Percentiles rank a stretch among this genome's conserved stretches.
Conservation (phyloP, 768 basidiomycete genomes). For the Pleurotus tuber-regium region DNA sequence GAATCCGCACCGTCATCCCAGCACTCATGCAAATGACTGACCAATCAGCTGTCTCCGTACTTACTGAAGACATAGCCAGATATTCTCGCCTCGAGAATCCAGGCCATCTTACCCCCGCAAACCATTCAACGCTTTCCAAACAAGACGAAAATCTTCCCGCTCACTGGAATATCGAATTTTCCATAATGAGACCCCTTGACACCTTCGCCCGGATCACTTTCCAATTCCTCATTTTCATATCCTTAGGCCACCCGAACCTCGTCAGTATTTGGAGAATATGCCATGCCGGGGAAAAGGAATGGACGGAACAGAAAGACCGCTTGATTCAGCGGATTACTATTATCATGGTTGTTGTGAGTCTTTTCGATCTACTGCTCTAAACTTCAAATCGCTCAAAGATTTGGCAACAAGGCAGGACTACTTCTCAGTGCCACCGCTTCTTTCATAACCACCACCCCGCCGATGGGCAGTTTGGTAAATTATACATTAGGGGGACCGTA, state of each 20-base stretch:
- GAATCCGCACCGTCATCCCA: too few relatives aligned
- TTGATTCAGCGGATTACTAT: not conserved
- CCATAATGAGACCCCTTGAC: not conserved
- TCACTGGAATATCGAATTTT: not conserved
- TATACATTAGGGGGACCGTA: conserved; percentile 4
- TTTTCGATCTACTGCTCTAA: not conserved
- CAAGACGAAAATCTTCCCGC: not conserved
- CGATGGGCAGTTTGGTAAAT: not conserved
- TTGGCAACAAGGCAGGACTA: conserved; percentile 3
- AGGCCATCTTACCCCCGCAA: too few relatives aligned
- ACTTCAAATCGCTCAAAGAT: not conserved
- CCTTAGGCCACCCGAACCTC: not conserved
- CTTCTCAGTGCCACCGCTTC: not conserved
- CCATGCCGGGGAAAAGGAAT: not conserved
- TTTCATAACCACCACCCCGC: conserved; percentile 6
- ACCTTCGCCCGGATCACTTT: not conserved
- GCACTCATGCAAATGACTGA: too few relatives aligned
- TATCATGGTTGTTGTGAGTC: conserved; percentile 5
- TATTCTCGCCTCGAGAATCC: too few relatives aligned
- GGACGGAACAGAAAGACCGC: conserved; percentile 1
- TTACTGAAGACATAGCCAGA: too few relatives aligned
- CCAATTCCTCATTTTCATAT: not conserved
- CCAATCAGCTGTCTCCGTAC: too few relatives aligned
- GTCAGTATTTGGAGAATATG: not conserved
- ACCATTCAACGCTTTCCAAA: not conserved